Evolutionary conservation across 2,329 filamentous ascomycete genomes (phyloP).

Genomic region (Diaporthe citri): DNA sequence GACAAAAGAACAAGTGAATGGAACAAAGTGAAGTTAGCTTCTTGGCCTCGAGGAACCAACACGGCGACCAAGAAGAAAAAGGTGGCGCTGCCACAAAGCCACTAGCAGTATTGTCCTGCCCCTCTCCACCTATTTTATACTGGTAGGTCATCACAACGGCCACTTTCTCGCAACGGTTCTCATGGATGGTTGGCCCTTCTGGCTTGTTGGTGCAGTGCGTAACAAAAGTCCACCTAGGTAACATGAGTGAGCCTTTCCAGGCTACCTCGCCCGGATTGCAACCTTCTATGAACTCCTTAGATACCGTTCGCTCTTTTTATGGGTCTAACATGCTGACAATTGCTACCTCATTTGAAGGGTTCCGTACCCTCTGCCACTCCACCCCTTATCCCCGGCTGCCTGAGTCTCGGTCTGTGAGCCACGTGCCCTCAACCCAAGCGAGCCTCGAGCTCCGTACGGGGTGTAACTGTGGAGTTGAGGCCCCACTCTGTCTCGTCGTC

Average conservation of each 20-base stretch:
- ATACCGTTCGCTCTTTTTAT: neutral
- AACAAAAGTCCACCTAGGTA: neutral
- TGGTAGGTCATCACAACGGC: neutral
- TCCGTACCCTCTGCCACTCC: no score
- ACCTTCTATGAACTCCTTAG: neutral
- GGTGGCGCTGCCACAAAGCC: neutral
- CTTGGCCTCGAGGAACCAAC: neutral
- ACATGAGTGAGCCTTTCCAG: neutral
- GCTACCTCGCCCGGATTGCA: neutral
- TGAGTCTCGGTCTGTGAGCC: no score
- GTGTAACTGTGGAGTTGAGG: no score
- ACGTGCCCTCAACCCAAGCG: no score
- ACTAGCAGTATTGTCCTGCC: neutral
- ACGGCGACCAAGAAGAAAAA: neutral
- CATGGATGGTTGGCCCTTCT: neutral
- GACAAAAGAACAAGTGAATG: neutral
- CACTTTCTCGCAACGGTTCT: neutral
- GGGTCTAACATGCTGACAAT: no score
- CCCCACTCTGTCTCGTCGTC: no score
- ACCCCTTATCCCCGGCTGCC: no score
- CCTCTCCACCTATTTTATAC: neutral
- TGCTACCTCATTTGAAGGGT: no score
- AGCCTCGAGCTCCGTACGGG: no score
- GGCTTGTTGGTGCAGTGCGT: neutral
- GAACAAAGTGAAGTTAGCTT: neutral